Evolutionary conservation across 192 early-diverging fungal genomes (phyloP), one percentile per base, ranked within the genome.

Genomic region (Entomortierella lignicola): DNA sequence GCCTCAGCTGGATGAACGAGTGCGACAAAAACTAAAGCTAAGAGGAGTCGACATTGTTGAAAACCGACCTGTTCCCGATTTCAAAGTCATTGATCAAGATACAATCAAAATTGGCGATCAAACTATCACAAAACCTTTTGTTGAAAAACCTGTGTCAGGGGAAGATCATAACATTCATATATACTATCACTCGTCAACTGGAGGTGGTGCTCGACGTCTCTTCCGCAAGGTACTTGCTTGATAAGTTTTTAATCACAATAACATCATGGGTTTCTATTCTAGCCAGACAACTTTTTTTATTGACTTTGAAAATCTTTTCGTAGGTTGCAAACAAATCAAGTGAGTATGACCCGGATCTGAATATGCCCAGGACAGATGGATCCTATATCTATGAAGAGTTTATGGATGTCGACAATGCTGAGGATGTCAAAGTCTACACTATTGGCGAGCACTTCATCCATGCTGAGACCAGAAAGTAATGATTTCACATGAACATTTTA

Each of bases 161-260:
- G 97, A 98, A 79, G 90, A 98, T 79, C 97, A 98, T 86, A 98
- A 97, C 77, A 94, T 98, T 63, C 89, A 92, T 85, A 96, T 98
- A 61, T 97, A 98, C 86, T 98, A 96, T 73, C 83, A 89, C n/a
- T 71, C 83, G 21, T 84, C 84, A 39, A 82, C 88, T 50, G 97
- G 97, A 47, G 96, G 97, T 53, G 93, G 93, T 26, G 88, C 83
- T 39, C 85, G 94, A 44, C 83, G 87, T 32, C 84, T 94, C 53
- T 94, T 94, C 81, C 86, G 93, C 80, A 95, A 94, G 85, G 87
- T 87, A 72, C n/a, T 55, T 62, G 13, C 4, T 23, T 13, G 13
- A 42, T 42, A n/a, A n/a, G n/a, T n/a, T n/a, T n/a, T n/a, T n/a
- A n/a, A n/a, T n/a, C n/a, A n/a, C n/a, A n/a, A n/a, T n/a, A n/a